Base-by-base conservation (phyloP, 768 basidiomycete genomes). In the Pilatotrama ljubarskyi region DNA sequence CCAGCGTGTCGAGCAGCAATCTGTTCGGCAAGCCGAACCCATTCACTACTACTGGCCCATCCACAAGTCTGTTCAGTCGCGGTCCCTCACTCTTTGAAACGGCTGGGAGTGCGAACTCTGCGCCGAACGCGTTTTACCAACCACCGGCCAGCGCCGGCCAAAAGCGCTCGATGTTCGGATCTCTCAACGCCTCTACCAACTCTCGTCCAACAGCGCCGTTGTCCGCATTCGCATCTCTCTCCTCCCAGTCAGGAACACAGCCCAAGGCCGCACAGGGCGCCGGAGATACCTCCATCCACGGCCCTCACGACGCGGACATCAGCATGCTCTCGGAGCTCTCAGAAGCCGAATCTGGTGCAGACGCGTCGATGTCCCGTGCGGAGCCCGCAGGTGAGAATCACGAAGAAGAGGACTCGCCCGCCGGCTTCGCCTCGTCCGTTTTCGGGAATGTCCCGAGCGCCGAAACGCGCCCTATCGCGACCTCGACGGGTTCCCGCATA, bases 41-140 rank as follows among this genome's bases (percentile, higher is more conserved):
- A 14, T 51, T 41, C 48, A 25, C 52, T 3, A 47, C 25, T 20
- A 32, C 51, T 20, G 14, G 29, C 10, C 26, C 40, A 2, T 14
- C 22, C 6, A 18, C 53, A 13, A 51, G 32, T n/a, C 36, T 13
- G 11, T 50, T 54, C 41, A 42, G 26, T 7, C 50, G 58, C 43
- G 29, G 48, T 0, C 35, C 37, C 4, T 67, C 66, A 1, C 58
- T 77, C 2, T 83, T 86, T 55, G 76, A 78, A 7, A 78, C 80
- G 1, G 52, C 66, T 2, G 77, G 78, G 17, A 79, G 78, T 24
- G 85, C 87, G 1, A 80, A 79, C 50, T 76, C 75, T 32, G 77
- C 80, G 9, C 78, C 76, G 22, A 90, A 90, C 62, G 88, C 88
- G 4, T 90, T 90, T 68, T 90, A 84, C 67, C 77, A 80, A 37